Conservation (phyloP, 306 rosid genomes). For the Pyrus betulifolia region DNA sequence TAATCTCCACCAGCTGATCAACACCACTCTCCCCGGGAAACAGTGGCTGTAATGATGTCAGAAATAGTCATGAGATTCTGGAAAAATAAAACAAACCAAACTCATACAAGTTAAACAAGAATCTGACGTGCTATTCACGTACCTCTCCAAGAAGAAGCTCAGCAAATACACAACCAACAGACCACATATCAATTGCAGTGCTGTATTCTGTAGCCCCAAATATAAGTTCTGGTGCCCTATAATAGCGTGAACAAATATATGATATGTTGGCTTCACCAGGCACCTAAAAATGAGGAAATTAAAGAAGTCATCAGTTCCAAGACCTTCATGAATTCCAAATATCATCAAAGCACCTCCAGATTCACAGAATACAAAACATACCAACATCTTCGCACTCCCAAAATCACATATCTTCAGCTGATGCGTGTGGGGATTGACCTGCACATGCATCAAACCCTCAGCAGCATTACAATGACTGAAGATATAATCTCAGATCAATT, state of each 20-base stretch:
- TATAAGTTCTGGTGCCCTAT: constrained; percentile 96
- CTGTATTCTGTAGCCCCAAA: constrained; percentile 97
- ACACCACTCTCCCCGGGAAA: constrained; percentile 98
- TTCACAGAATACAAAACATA: constrained; percentile 18
- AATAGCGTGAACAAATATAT: constrained; percentile 87
- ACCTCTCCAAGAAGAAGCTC: constrained; percentile 96
- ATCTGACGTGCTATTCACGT: background rate
- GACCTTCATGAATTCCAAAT: background rate
- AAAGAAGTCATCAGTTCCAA: constrained; percentile 14
- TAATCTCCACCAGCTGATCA: constrained; percentile 95
- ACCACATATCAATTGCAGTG: constrained; percentile 95
- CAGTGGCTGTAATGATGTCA: constrained; percentile 64
- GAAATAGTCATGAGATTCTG: background rate
- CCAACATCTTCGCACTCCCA: constrained; percentile 96
- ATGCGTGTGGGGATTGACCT: constrained; percentile 80
- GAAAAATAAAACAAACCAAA: background rate
- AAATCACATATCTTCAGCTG: constrained; percentile 91
- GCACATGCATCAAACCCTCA: constrained; percentile 14
- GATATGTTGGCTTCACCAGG: constrained; percentile 97
- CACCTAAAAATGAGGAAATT: constrained; percentile 39
- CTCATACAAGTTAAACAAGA: background rate
- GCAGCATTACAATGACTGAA: background rate
- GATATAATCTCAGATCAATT: background rate
- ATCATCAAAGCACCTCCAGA: background rate
- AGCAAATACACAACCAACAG: constrained; percentile 86